Evolutionary conservation across 179 eudicot genomes (phyloP).

Genomic region (Spergularia azorica): DNA sequence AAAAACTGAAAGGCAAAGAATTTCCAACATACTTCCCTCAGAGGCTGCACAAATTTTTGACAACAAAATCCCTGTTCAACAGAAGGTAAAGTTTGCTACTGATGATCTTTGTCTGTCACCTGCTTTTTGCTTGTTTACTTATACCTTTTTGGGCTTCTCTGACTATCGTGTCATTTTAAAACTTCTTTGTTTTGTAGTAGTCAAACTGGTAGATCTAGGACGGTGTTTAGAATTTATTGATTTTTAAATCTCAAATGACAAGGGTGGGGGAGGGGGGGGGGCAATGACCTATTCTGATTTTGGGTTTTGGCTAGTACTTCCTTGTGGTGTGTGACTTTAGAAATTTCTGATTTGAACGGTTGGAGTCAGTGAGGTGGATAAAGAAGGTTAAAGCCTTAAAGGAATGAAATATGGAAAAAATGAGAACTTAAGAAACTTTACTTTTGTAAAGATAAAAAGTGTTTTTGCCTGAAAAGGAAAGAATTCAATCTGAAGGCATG

Average conservation of each 20-base stretch:
- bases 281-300: too few species aligned
- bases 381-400: too few species aligned
- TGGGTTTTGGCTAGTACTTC: too few species aligned
- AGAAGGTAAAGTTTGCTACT: constrained; percentile 54
- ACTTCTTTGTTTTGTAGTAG: not conserved
- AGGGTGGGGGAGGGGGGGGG: too few species aligned
- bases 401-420: too few species aligned
- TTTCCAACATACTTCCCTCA: constrained; percentile 49
- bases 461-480: too few species aligned
- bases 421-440: too few species aligned
- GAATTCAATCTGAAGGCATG: too few species aligned
- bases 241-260: not conserved
- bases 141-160: not conserved
- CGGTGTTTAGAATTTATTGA: not conserved
- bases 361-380: too few species aligned
- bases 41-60: constrained; percentile 92
- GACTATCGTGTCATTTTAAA: not conserved
- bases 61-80: constrained; percentile 62
- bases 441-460: too few species aligned
- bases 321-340: too few species aligned
- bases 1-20: constrained; percentile 72
- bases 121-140: not conserved
- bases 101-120: constrained; percentile 8
- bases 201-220: not conserved
- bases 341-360: too few species aligned